Percentiles rank a stretch among this genome's conserved stretches.
These are phyloP conservation scores for Cetradonia linearis DNA, from an alignment of 495 filamentous ascomycete species.

Conservation along the genomic window DNA sequence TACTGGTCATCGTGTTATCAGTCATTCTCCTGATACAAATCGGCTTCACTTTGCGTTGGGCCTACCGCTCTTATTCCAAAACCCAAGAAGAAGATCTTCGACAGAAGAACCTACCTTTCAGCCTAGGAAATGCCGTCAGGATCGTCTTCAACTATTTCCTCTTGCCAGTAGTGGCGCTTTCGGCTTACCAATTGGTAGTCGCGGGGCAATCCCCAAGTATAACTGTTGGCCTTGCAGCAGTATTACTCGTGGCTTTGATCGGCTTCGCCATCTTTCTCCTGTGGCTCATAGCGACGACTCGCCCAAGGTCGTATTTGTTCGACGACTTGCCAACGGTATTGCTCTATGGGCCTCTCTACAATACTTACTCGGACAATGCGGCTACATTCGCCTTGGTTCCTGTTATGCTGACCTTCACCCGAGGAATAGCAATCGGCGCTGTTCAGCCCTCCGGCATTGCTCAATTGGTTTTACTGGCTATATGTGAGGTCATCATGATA, in stretches of 20 bases:
- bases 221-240: slow-evolving; percentile 59
- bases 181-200: slow-evolving; percentile 84
- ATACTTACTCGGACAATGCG: slow-evolving; percentile 86
- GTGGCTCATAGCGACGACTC: slow-evolving; percentile 64
- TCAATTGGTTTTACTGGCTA: slow-evolving; percentile 80
- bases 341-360: slow-evolving; percentile 91
- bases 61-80: slow-evolving; percentile 55
- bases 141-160: slow-evolving; percentile 88
- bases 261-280: slow-evolving; percentile 69
- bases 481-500: slow-evolving; percentile 88
- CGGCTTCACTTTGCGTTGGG: slow-evolving; percentile 65
- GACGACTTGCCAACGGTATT: slow-evolving; percentile 87
- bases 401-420: slow-evolving; percentile 67
- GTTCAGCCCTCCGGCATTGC: slow-evolving; percentile 88
- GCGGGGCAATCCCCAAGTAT: slow-evolving; percentile 53
- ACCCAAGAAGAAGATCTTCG: slow-evolving; percentile 79
- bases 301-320: slow-evolving; percentile 76
- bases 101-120: slow-evolving; percentile 89
- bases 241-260: slow-evolving; percentile 61
- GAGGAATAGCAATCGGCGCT: slow-evolving; percentile 85
- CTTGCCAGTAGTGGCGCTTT: slow-evolving; percentile 72
- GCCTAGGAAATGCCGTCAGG: slow-evolving; percentile 73
- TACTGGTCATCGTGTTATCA: slow-evolving; percentile 58
- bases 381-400: slow-evolving; percentile 81
- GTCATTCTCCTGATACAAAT: slow-evolving; percentile 65